These are phyloP conservation scores for Begonia masoniana DNA, from an alignment of 306 rosid species.

Conservation along the genomic window DNA sequence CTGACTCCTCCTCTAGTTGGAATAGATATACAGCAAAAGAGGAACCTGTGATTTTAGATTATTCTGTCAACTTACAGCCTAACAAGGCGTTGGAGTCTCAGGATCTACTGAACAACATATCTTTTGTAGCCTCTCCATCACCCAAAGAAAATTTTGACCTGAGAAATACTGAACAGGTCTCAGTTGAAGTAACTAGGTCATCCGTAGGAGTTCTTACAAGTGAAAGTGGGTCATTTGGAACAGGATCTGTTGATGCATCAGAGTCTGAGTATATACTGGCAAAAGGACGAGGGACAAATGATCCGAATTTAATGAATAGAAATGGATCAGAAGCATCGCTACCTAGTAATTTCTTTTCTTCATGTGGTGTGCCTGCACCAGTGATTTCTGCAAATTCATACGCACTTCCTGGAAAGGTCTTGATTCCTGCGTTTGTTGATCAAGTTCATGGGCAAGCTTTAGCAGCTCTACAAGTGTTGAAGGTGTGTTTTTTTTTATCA, in stretches of 20 bases:
- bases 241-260: constrained; percentile 18
- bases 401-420: constrained; percentile 76
- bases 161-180: constrained; percentile 22
- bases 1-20: constrained; percentile 16
- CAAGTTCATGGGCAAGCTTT: constrained; percentile 95
- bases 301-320: constrained; percentile 21
- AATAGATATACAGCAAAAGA: constrained; percentile 18
- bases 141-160: constrained; percentile 25
- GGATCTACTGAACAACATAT: constrained; percentile 18
- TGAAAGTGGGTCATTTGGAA: constrained; percentile 22
- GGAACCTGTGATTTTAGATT: constrained; percentile 14
- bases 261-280: constrained; percentile 13
- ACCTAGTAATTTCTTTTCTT: constrained; percentile 54
- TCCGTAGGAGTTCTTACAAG: constrained; percentile 21
- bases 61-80: constrained; percentile 24
- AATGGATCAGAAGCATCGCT: constrained; percentile 37
- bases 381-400: constrained; percentile 61
- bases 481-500: constrained; percentile 28
- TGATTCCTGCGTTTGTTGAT: constrained; percentile 91
- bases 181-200: constrained; percentile 32
- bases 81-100: constrained; percentile 26
- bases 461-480: constrained; percentile 80
- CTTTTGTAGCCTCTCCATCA: constrained; percentile 22
- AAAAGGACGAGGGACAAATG: constrained; percentile 24
- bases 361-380: constrained; percentile 96